phyloP scores from a whole-genome alignment of 2,329 filamentous ascomycete species.

The Ascocoryne sarcoides region DNA sequence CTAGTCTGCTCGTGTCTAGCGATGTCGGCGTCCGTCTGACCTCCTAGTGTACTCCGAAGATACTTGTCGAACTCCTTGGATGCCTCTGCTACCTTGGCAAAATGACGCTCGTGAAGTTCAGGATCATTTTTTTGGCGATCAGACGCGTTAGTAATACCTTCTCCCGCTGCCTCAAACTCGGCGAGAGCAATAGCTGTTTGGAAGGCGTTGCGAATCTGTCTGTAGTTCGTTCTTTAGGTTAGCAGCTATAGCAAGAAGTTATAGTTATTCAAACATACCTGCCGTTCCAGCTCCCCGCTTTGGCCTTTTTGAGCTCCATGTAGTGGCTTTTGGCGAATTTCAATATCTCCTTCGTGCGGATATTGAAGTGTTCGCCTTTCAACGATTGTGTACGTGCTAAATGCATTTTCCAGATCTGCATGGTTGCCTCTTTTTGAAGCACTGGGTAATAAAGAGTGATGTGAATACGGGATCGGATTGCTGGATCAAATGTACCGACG shows the following conservation, averaged over 20 bases:
- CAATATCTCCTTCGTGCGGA: not conserved
- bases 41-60: too few species aligned
- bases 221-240: not conserved
- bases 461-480: not conserved
- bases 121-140: not conserved
- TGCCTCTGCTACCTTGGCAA: not conserved
- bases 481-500: constrained; percentile 1
- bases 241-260: too few species aligned
- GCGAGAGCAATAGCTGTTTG: not conserved
- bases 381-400: not conserved
- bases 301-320: not conserved
- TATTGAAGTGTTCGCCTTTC: too few species aligned
- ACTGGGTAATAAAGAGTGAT: not conserved
- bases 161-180: not conserved
- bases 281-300: not conserved
- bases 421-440: not conserved
- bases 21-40: too few species aligned
- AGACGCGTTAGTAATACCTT: too few species aligned
- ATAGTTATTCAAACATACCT: too few species aligned
- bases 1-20: too few species aligned
- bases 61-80: not conserved
- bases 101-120: not conserved
- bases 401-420: constrained; percentile 1
- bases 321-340: not conserved
- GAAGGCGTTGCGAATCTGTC: not conserved